A percentile compares a stretch with the other conserved stretches of the same genome.
Conservation (phyloP, 225 moss, liverwort and hornwort genomes). For the Bryoerythrophyllum caledonicum region DNA sequence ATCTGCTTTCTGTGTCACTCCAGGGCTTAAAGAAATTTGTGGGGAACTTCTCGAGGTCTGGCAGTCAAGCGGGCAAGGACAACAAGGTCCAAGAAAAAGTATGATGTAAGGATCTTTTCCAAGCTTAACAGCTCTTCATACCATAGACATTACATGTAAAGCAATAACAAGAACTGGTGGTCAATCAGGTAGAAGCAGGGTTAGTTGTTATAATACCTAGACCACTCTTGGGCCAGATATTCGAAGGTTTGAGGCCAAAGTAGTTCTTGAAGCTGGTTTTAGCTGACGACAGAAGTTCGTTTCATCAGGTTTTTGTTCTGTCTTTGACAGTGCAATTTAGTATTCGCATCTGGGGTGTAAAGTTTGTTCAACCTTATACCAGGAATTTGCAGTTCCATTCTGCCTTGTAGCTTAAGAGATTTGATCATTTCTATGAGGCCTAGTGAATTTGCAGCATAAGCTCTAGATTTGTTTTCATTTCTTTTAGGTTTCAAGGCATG, state of each 20-base stretch:
- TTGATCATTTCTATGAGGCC: background rate
- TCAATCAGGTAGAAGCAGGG: constrained; percentile 22
- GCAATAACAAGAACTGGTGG: constrained; percentile 37
- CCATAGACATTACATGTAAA: constrained; percentile 44
- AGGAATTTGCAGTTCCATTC: constrained; percentile 12
- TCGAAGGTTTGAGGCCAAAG: constrained; percentile 16
- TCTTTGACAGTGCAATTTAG: no score
- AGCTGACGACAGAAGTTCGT: constrained; percentile 9
- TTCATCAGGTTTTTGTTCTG: constrained; percentile 20
- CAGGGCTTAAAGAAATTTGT: constrained; percentile 49
- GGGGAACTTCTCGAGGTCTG: constrained; percentile 37
- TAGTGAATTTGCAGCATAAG: constrained; percentile 1
- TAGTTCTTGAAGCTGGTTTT: constrained; percentile 25
- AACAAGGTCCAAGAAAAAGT: constrained; percentile 24
- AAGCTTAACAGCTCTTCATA: constrained; percentile 26
- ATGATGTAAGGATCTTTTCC: constrained; percentile 30
- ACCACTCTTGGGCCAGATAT: constrained; percentile 16
- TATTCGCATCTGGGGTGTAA: constrained; percentile 13
- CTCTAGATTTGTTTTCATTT: constrained; percentile 6
- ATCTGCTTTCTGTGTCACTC: constrained; percentile 17
- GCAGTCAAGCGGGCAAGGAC: constrained; percentile 29
- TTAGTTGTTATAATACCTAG: constrained; percentile 14
- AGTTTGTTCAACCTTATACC: constrained; percentile 17
- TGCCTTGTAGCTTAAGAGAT: constrained; percentile 1
- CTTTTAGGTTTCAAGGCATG: constrained; percentile 1